Base-by-base conservation (phyloP, 2,329 filamentous ascomycete species). In the Aspergillus ochraceus region DNA sequence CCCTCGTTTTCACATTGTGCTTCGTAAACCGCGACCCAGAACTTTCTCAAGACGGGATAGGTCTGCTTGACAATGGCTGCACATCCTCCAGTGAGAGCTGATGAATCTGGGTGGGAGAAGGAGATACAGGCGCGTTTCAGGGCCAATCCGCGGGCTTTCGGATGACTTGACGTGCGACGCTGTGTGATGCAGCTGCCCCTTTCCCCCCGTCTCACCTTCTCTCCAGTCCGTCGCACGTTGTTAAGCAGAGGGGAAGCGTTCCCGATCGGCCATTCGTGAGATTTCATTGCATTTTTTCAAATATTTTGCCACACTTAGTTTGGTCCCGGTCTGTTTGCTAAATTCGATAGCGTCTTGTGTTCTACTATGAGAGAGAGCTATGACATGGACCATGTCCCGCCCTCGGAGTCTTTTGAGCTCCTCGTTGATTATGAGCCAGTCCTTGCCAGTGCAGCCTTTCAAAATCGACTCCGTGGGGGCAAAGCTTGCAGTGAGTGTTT, bases 161-260 rank as follows among this genome's bases (percentile, higher is more conserved):
- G 53, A 49, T 61, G 59, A 56, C 49, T 58, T 49, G 58, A 63
- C 52, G 56, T 59, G 47, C 56, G 30, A 59, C 61, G 42, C 17
- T 42, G 30, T 46, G 56, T 56, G 45, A 59, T 58, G 55, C 54
- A 60, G 39, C 36, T 22, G 50, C 45, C 10, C 22, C 50, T 46
- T 36, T 8, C 22, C 36, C 36, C 32, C 36, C 42, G 46, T 46
- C 17, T 14, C 39, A 22, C 30, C 26, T 20, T 20, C 17, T 20
- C 17, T 6, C 19, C 42, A 46, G 42, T 46, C 32, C 32, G 32
- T 14, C 11, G 32, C 9, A 29, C 26, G 26, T 12, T 3, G 32
- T 11, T 36, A 12, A 14, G 17, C 17, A 46, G 19, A 46, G 19
- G 42, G 42, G n/a, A n/a, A 8, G 8, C 12, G 11, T 14, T 36